Conservation (phyloP, 2,329 filamentous ascomycete species). For the Xylaria sp. region DNA sequence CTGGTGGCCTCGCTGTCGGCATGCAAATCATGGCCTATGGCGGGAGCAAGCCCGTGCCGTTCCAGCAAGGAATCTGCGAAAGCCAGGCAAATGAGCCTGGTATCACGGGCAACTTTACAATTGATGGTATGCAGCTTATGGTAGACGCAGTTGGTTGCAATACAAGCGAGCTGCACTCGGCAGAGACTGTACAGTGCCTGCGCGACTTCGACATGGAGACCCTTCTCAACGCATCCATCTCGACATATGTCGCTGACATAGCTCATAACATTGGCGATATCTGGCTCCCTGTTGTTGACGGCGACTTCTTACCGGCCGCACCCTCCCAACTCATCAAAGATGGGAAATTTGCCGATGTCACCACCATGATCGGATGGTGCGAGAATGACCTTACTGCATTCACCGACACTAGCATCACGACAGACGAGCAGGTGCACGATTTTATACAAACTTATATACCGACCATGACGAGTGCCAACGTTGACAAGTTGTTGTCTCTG, state of each 20-base stretch:
- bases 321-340: slow-evolving; percentile 48
- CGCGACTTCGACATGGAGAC: slow-evolving; percentile 49
- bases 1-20: slow-evolving; percentile 46
- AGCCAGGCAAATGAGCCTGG: slow-evolving; percentile 58
- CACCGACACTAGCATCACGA: slow-evolving; percentile 48
- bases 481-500: slow-evolving; percentile 51
- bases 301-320: slow-evolving; percentile 54
- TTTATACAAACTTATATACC: slow-evolving; percentile 50
- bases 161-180: slow-evolving; percentile 46
- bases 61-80: slow-evolving; percentile 53
- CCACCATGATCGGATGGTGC: slow-evolving; percentile 51
- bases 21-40: slow-evolving; percentile 57
- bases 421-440: slow-evolving; percentile 45
- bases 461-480: slow-evolving; percentile 40
- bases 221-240: slow-evolving; percentile 51
- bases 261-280: slow-evolving; percentile 56
- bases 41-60: slow-evolving; percentile 49
- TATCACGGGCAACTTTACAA: slow-evolving; percentile 54
- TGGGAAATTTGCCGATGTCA: slow-evolving; percentile 50
- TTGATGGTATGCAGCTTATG: slow-evolving; percentile 52
- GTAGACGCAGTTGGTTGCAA: slow-evolving; percentile 52
- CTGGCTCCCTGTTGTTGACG: slow-evolving; percentile 56
- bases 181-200: slow-evolving; percentile 53
- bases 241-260: slow-evolving; percentile 49
- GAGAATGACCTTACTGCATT: slow-evolving; percentile 52